These are phyloP conservation scores for Trametes maxima DNA, from an alignment of 768 basidiomycete species.

Conservation along the genomic window DNA sequence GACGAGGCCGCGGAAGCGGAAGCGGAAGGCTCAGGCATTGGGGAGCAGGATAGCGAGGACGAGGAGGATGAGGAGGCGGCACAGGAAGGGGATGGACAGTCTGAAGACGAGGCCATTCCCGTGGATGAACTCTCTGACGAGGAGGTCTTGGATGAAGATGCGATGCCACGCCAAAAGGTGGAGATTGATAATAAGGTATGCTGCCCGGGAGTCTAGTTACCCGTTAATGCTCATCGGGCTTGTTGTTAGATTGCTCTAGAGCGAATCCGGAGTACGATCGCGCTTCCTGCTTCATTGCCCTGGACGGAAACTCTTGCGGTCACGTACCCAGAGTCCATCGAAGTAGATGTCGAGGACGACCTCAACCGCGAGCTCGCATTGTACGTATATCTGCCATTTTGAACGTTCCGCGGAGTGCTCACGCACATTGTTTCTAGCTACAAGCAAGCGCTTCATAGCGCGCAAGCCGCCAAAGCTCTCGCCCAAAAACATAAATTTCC, in stretches of 20 bases:
- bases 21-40: slow-evolving; percentile 41
- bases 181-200: slow-evolving; percentile 79
- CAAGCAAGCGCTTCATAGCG: slow-evolving; percentile 89
- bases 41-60: slow-evolving; percentile 36
- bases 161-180: slow-evolving; percentile 78
- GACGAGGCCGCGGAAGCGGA: slow-evolving; percentile 34
- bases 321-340: slow-evolving; percentile 70
- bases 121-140: slow-evolving; percentile 69
- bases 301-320: slow-evolving; percentile 86
- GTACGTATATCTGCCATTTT: slow-evolving; percentile 52
- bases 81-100: slow-evolving; percentile 34
- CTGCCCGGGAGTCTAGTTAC: not conserved
- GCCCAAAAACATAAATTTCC: slow-evolving; percentile 79
- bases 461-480: slow-evolving; percentile 73
- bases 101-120: slow-evolving; percentile 42
- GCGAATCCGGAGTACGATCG: slow-evolving; percentile 77
- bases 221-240: not conserved
- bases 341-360: slow-evolving; percentile 83
- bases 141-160: slow-evolving; percentile 73
- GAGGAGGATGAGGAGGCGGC: slow-evolving; percentile 32
- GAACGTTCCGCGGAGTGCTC: not conserved
- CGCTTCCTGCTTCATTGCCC: slow-evolving; percentile 70
- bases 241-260: slow-evolving; percentile 65
- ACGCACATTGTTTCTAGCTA: slow-evolving; percentile 56
- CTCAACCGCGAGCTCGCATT: slow-evolving; percentile 94